Evolutionary conservation across 306 rosid species (phyloP).

Genomic region (Boehmeria nivea): DNA sequence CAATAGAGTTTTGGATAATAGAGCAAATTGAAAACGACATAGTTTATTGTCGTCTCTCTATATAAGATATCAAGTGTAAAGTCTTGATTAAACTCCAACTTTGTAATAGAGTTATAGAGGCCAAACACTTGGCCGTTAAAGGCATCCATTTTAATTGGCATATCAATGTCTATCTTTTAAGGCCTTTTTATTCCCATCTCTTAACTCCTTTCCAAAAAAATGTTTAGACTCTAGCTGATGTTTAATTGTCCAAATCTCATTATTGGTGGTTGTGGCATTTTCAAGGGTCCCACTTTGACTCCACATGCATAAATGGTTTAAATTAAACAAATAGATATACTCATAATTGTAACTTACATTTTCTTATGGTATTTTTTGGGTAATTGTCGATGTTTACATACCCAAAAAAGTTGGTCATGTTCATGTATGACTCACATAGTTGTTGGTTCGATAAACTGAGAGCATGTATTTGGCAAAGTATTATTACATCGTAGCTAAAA

Average conservation of each 20-base stretch:
- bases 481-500: no score
- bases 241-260: background rate
- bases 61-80: background rate
- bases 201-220: no score
- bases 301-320: background rate
- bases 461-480: no score
- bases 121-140: constrained; percentile 1
- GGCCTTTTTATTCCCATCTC: background rate
- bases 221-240: background rate
- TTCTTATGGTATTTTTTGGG: background rate
- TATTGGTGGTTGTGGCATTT: background rate
- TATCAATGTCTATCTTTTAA: no score
- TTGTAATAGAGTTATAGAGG: background rate
- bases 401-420: no score
- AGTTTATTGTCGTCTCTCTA: background rate
- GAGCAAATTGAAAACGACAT: background rate
- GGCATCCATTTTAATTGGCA: background rate
- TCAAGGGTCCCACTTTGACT: background rate
- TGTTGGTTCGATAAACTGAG: background rate
- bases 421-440: no score
- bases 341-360: background rate
- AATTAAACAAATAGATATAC: background rate
- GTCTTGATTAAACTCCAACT: constrained; percentile 1
- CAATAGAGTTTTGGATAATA: background rate
- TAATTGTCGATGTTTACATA: background rate